These are phyloP conservation scores for Globisporangium paddicum DNA, from an alignment of 352 stramenopile species.

Conservation along the genomic window DNA sequence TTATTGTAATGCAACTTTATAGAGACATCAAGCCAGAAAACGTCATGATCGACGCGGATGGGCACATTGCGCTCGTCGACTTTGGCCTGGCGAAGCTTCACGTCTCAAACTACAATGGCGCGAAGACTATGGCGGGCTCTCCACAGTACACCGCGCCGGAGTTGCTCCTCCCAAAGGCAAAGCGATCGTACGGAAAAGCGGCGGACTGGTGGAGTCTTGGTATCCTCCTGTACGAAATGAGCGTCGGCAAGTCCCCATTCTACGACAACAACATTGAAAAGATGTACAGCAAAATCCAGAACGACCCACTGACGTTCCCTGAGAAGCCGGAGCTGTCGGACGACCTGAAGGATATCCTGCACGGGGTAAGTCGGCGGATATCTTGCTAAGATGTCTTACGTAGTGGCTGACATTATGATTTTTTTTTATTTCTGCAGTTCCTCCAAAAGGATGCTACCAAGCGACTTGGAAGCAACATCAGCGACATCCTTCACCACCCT, in stretches of 20 bases:
- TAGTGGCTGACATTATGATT: neutral
- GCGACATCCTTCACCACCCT: conserved; percentile 76
- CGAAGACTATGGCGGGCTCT: conserved; percentile 86
- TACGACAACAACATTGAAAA: conserved; percentile 93
- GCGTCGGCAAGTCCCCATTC: conserved; percentile 90
- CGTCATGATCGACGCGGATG: conserved; percentile 94
- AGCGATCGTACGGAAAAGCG: conserved; percentile 85
- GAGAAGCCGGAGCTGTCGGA: conserved; percentile 59
- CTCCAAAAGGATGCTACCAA: conserved; percentile 86
- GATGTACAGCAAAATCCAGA: conserved; percentile 93
- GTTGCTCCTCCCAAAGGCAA: conserved; percentile 77
- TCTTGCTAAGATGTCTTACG: neutral
- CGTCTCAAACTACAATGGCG: conserved; percentile 86
- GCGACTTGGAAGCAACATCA: conserved; percentile 85
- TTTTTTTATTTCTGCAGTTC: conserved; percentile 36
- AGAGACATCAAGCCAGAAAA: conserved; percentile 97
- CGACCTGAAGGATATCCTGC: conserved; percentile 77
- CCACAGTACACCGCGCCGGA: conserved; percentile 86
- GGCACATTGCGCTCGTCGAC: conserved; percentile 94
- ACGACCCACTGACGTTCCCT: conserved; percentile 78
- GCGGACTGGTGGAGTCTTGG: conserved; percentile 89
- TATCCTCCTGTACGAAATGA: conserved; percentile 93
- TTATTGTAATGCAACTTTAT: neutral
- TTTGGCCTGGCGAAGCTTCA: conserved; percentile 94
- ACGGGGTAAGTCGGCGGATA: conserved; percentile 30